Percentiles rank a stretch among this genome's conserved stretches.
Conservation (phyloP, 2,329 filamentous ascomycete species). For the Botrytis hyacinthi region DNA sequence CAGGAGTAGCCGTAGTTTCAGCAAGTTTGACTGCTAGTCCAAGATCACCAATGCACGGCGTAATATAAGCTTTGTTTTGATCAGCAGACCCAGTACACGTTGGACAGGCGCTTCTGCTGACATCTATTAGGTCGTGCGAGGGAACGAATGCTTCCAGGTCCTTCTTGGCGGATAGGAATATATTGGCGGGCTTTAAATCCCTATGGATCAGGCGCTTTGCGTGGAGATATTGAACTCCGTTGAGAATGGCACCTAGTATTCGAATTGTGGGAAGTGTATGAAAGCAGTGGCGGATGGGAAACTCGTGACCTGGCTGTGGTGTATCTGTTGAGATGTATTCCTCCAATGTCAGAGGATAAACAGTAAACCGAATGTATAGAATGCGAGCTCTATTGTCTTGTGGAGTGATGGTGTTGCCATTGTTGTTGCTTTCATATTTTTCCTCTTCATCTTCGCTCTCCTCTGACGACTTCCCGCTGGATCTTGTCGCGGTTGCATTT, state of each 20-base stretch:
- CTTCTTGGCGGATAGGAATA: constrained; percentile 56
- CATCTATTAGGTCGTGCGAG: constrained; percentile 46
- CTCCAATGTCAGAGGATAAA: constrained; percentile 60
- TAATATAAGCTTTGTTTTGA: constrained; percentile 44
- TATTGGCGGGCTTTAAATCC: constrained; percentile 67
- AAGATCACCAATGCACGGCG: constrained; percentile 66
- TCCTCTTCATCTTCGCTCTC: background rate
- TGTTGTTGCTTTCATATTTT: background rate
- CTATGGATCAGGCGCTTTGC: constrained; percentile 59
- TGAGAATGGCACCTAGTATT: constrained; percentile 57
- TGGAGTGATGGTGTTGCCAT: constrained; percentile 2
- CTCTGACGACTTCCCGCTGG: background rate
- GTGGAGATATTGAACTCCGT: constrained; percentile 65
- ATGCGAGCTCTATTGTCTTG: constrained; percentile 21
- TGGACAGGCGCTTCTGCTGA: constrained; percentile 36
- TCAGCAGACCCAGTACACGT: constrained; percentile 42
- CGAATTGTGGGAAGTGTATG: constrained; percentile 56
- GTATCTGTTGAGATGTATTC: constrained; percentile 51
- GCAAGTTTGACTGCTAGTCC: constrained; percentile 55
- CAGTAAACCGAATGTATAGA: constrained; percentile 51
- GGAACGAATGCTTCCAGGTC: constrained; percentile 32
- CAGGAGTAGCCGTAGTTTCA: constrained; percentile 22
- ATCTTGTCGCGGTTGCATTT: background rate
- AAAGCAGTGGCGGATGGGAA: constrained; percentile 55
- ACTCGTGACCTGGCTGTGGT: constrained; percentile 16